phyloP scores from a whole-genome alignment of 164 flowering plant species.

The Berberis thunbergii region DNA sequence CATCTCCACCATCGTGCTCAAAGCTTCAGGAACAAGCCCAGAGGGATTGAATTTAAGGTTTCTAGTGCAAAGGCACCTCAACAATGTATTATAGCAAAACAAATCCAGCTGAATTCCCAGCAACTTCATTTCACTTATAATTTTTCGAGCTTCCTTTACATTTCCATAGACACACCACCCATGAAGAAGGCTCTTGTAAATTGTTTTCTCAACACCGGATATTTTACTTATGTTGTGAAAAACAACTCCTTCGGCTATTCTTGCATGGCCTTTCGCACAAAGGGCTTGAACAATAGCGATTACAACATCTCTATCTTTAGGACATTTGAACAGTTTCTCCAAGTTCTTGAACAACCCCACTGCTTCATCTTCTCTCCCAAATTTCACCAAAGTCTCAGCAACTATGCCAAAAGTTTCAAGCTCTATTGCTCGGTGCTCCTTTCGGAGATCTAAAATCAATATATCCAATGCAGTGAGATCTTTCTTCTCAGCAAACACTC shows the following conservation, averaged over 20 bases:
- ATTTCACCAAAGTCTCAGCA: constrained; percentile 48
- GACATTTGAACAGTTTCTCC: constrained; percentile 44
- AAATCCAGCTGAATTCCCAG: constrained; percentile 33
- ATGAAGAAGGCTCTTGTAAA: constrained; percentile 46
- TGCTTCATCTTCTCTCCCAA: constrained; percentile 64
- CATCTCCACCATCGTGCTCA: constrained; percentile 67
- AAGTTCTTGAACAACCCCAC: constrained; percentile 67
- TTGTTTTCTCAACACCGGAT: constrained; percentile 27
- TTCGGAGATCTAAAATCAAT: constrained; percentile 41
- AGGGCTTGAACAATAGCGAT: constrained; percentile 52
- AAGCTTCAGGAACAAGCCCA: constrained; percentile 59
- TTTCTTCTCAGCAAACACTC: constrained; percentile 40
- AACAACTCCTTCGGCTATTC: constrained; percentile 59
- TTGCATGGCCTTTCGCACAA: constrained; percentile 63
- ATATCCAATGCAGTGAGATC: constrained; percentile 53
- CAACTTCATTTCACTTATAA: constrained; percentile 53
- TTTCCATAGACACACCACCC: constrained; percentile 57
- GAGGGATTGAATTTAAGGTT: constrained; percentile 60
- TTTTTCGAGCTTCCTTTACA: constrained; percentile 51
- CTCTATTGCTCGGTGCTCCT: constrained; percentile 47
- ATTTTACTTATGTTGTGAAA: constrained; percentile 45
- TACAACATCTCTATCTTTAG: constrained; percentile 33
- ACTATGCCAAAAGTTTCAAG: constrained; percentile 40
- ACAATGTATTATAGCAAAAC: constrained; percentile 50
- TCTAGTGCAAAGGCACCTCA: constrained; percentile 51